Evolutionary conservation across 2,329 filamentous ascomycete species (phyloP).

Genomic region (Fusarium clavum): DNA sequence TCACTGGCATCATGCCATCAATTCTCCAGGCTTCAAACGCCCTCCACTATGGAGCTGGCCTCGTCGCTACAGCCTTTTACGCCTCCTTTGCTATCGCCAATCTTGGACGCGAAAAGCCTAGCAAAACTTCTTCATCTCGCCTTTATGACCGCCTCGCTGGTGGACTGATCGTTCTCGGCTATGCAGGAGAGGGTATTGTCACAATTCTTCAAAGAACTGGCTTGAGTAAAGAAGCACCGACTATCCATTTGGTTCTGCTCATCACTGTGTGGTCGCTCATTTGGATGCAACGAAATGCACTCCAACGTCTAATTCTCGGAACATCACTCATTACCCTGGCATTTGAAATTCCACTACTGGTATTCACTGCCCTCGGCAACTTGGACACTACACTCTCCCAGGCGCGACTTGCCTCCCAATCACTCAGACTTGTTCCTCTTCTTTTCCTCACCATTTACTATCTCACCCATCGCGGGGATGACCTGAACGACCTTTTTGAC

Average conservation of each 20-base stretch:
- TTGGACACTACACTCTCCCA: neutral
- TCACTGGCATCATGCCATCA: conserved; percentile 8
- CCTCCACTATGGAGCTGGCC: conserved; percentile 34
- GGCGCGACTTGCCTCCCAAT: conserved; percentile 8
- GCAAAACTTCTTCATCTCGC: neutral
- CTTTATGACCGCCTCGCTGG: neutral
- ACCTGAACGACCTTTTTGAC: neutral
- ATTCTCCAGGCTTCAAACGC: neutral
- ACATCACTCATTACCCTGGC: conserved; percentile 6
- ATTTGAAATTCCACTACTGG: conserved; percentile 27
- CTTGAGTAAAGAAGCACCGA: conserved; percentile 3
- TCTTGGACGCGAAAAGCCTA: neutral
- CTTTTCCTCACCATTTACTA: conserved; percentile 3
- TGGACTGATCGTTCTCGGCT: conserved; percentile 6
- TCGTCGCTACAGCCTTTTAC: neutral
- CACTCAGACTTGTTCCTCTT: conserved; percentile 4
- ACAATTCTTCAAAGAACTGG: neutral
- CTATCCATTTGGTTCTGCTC: conserved; percentile 8
- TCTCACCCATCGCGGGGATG: neutral
- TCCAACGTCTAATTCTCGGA: neutral
- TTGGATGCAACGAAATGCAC: neutral
- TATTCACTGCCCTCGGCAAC: neutral
- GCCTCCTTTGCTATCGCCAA: neutral
- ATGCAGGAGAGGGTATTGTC: conserved; percentile 1
- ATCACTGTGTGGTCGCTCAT: conserved; percentile 2